Base-by-base conservation (phyloP, 352 stramenopile species). In the Globisporangium alternatum region DNA sequence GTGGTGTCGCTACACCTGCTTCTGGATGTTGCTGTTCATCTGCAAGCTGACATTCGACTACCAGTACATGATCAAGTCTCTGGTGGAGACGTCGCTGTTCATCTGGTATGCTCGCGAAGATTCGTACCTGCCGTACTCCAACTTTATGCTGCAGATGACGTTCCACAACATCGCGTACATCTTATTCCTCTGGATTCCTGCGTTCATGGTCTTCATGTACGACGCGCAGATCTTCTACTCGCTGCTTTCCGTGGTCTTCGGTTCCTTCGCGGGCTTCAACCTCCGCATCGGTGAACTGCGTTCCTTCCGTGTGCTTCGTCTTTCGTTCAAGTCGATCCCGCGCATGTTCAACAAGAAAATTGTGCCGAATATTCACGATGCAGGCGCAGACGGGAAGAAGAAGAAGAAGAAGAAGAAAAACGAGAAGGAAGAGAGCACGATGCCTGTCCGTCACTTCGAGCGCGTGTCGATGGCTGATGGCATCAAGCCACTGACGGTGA, bases 321-420 rank as follows among this genome's bases (percentile, higher is more conserved):
- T 91, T 22, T 84, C 86, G 39, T 95, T 95, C 70, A 93, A 93
- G 79, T 90, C 78, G 25, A 95, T 95, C 60, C 86, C 86, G 19
- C 70, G 84, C 28, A 84, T 93, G 66, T 95, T 95, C 64, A 95
- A 95, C 74, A 88, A 91, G 70, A 95, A 95, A 60, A 88, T 95
- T 61, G 84, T 95, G 21, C 79, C 83, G 37, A 95, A 95, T 65
- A 89, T 95, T 64, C 78, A 89, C 28, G 86, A 94, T 55, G 71
- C 66, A 9, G 62, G 65, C 9, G 67, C 61, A 47, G 68, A 75
- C 52, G 69, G 73, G 21, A 80, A 91, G 64, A 89, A 91, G 72
- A 89, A 89, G 68, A 88, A 90, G 56, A 90, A 87, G 58, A 74
- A 72, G 64, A 88, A 91, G 71, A 88, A 89, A 72, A 70, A 60